These are phyloP conservation scores for Sordariomycetes sp. DNA, from an alignment of 2,329 filamentous ascomycete species.

Conservation along the genomic window DNA sequence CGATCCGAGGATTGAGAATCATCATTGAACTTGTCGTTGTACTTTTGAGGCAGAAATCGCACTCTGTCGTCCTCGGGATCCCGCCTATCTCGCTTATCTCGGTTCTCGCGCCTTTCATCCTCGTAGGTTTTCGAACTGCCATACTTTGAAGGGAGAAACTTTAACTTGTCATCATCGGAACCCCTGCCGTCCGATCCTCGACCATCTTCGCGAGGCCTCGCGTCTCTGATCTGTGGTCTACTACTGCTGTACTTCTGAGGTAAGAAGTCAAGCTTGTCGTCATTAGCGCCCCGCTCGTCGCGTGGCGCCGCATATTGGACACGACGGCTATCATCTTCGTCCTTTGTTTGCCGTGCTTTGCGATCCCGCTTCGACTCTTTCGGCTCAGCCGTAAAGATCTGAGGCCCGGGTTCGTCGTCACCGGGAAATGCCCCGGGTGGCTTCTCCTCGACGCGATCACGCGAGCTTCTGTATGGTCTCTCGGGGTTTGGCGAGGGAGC, in stretches of 20 bases:
- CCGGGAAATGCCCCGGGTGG: constrained; percentile 23
- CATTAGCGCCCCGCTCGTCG: constrained; percentile 14
- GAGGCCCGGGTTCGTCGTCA: constrained; percentile 12
- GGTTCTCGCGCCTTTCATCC: constrained; percentile 12
- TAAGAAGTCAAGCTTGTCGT: constrained; percentile 24
- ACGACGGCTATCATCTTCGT: constrained; percentile 8
- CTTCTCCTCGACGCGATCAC: constrained; percentile 19
- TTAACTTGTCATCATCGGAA: constrained; percentile 25
- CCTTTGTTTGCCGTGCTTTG: neutral
- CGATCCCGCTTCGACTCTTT: constrained; percentile 1
- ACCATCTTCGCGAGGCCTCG: constrained; percentile 13
- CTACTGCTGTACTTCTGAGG: constrained; percentile 30
- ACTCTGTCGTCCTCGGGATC: constrained; percentile 15
- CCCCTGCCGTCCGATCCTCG: constrained; percentile 7
- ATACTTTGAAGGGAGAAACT: constrained; percentile 40
- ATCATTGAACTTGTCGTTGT: constrained; percentile 21
- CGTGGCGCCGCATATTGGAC: constrained; percentile 10
- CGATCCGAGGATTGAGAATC: constrained; percentile 7
- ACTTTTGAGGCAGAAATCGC: constrained; percentile 29
- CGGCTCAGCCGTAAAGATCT: constrained; percentile 1
- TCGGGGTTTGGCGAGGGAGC: constrained; percentile 22
- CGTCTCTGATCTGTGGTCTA: neutral
- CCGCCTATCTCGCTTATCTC: constrained; percentile 13
- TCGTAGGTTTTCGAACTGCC: constrained; percentile 22
- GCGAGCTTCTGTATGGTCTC: constrained; percentile 25